Base-by-base conservation (phyloP, 768 basidiomycete species). In the Calocybe cyanea region DNA sequence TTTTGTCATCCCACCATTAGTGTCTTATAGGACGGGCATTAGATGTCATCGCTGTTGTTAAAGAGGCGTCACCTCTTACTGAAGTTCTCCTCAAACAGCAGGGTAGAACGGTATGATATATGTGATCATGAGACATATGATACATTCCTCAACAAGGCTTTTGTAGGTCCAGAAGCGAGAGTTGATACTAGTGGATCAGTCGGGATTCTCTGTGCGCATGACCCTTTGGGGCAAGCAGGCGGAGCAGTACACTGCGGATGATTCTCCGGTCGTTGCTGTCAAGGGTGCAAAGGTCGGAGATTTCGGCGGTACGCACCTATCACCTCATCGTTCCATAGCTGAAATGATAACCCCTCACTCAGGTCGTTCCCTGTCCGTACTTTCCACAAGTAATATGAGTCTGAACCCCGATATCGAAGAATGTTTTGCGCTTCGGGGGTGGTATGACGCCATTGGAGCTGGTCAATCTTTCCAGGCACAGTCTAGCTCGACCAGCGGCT, bases 151-250 rank as follows among this genome's bases (percentile, higher is more conserved):
- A 18, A 39, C 38, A 30, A 4, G 38, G 43, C 31, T 28, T 17
- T 38, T 41, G 14, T 54, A 95, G 89, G 76, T 93, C 47, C 73
- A 77, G 24, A 98, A 98, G 65, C 85, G 95, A 36, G 95, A 99
- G 35, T 68, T 99, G 41, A 85, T 79, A 0, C 66, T 99, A 25
- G 94, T 93, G 10, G 95, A 99, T 62, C 78, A 77, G 49, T 85
- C 91, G 6, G 77, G 77, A 28, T 90, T 70, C 57, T 79, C 83
- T 13, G 83, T 91, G 32, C 80, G 91, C 25, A 62, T 97, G 53
- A 99, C 95, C 2, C 71, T 98, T 23, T 99, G 95, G 96, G 96
- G 95, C 18, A 92, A 87, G 63, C 87, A 91, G 62, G 95, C 95
- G 0, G 92, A 97, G 61, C 76, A 77, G 32, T 97, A 81, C 61